Percentiles rank a stretch among this genome's conserved stretches.
phyloP scores from a whole-genome alignment of 2,329 filamentous ascomycete genomes.

The Hymenoscyphus salicellus region DNA sequence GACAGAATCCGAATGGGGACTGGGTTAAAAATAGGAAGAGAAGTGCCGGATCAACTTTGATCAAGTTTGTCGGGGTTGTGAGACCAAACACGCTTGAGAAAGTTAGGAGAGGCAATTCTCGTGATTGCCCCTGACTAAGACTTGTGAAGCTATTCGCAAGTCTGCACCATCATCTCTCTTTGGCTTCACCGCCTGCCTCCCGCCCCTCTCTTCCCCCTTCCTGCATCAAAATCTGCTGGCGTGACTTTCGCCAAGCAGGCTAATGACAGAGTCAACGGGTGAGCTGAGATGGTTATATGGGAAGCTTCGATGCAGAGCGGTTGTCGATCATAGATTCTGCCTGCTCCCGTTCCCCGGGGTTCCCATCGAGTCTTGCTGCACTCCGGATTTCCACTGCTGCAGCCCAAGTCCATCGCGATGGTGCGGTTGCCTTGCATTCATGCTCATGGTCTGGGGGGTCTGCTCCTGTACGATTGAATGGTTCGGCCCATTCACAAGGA shows the following conservation, averaged over 20 bases:
- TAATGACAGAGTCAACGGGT: not conserved
- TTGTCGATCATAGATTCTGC: not conserved
- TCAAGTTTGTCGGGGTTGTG: not conserved
- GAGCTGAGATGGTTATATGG: not conserved
- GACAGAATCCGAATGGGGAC: not conserved
- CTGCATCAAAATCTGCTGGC: not conserved
- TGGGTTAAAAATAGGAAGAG: not conserved
- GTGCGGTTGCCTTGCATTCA: not conserved
- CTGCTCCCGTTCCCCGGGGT: not conserved
- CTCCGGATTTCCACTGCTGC: not conserved
- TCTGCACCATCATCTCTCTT: not conserved
- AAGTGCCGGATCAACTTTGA: not conserved
- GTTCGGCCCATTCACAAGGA: not conserved
- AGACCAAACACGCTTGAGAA: not conserved
- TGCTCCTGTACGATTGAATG: not conserved
- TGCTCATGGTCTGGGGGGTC: not conserved
- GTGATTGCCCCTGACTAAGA: conserved; percentile 1
- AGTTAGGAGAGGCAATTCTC: not conserved
- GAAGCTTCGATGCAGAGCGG: not conserved
- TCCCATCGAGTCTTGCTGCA: not conserved
- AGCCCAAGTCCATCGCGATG: not conserved
- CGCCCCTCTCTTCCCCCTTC: not conserved
- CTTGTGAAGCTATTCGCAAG: conserved; percentile 10
- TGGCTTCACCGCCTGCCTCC: not conserved
- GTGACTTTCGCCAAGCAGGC: not conserved